Evolutionary conservation across 306 rosid genomes (phyloP), one percentile per base, ranked within the genome.

Genomic region (Adenanthera pavonina): DNA sequence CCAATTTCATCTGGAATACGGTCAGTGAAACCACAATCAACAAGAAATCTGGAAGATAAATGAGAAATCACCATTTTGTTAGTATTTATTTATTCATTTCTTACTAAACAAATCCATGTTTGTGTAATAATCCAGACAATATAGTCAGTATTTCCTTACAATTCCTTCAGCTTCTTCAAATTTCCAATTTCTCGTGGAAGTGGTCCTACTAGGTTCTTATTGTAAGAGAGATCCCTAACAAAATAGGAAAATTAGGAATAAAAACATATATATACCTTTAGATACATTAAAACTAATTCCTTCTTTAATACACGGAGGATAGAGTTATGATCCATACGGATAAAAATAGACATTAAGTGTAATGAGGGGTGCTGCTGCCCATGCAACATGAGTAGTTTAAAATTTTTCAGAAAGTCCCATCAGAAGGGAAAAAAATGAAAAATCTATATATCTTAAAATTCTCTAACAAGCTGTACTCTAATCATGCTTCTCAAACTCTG

Each of bases 1-100:
- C 96, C 96, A 66, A 91, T 67, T 64, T 71, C 61, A 67, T 82
- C 89, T 2, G 92, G 96, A 83, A 91, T 88, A 46, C 15, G 44
- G 34, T 90, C 92, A 54, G 43, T 76, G 84, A 91, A 91, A 51
- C 91, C 84, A 80, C 96, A 91, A 57, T 83, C 87, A 72, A 86
- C 90, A 74, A 91, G 85, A 73, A 47, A 52, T 82, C 93, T 91
- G 82, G 68, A 35, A 75, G 15, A 71, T 38, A 51, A 47, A 48
- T 46, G 62, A 83, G 25, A 68, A 62, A 69, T 30, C 16, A 41
- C 34, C 33, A 20, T 38, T 25, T 51, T 62, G 51, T 81, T 74
- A 81, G 80, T 35, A 19, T 12, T 16, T 47, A 12, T 48, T 19
- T 7, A n/a, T n/a, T n/a, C n/a, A 54, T n/a, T n/a, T 11, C 72